Evolutionary conservation across 305 asterid species (phyloP), one percentile per base, ranked within the genome.

Genomic region (Plantago coronopus): DNA sequence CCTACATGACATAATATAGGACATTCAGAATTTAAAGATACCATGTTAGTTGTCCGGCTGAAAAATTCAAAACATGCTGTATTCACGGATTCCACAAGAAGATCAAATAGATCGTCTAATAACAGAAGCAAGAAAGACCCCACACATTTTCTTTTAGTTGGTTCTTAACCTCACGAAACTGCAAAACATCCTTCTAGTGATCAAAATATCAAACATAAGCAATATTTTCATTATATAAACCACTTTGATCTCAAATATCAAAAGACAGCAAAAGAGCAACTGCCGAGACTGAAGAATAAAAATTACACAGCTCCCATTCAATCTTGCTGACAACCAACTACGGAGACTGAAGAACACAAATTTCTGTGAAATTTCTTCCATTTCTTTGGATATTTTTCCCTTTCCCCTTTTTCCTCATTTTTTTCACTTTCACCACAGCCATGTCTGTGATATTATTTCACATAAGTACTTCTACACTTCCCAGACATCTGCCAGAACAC

Each of bases 1-100:
- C 95, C 94, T 83, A 69, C 66, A 65, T 50, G 62, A 63, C 62
- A 70, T 62, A 50, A 67, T 22, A 53, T 73, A 64, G 25, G 58
- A 53, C 60, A 69, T 46, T 65, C 15, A 70, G 59, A 57, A 66
- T n/a, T 27, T 50, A 19, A 59, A 42, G 34, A 27, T 40, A 27
- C 59, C 74, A 45, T 53, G 31, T 18, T 49, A 63, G 45, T 57
- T 59, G 58, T 63, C 37, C 42, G 54, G 12, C 23, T 49, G 19
- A 15, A 22, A 51, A 11, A 13, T 45, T 34, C 68, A 38, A 54
- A 18, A 47, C 21, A 29, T 7, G 62, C 22, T 58, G 45, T 37
- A 40, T 27, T 59, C 42, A 44, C 34, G 23, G 47, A 18, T 54
- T 25, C 50, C 46, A 11, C 44, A 61, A 11, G 31, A 59, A 73